Base-by-base conservation (phyloP, 139 green algal species). In the Yamagishiella unicocca region DNA sequence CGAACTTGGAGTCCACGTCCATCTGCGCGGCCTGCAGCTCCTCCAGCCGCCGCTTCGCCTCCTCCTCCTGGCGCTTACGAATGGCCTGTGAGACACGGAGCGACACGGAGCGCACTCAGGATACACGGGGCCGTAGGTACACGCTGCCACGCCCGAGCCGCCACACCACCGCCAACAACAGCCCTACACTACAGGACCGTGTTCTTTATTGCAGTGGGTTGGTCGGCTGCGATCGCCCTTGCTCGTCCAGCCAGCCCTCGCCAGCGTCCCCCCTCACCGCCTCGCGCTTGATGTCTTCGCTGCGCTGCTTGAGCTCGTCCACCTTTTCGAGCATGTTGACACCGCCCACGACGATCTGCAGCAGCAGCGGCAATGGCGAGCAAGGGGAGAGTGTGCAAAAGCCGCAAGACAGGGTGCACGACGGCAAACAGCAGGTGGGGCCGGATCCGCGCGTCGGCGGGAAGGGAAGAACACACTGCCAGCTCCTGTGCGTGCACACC, bases 301-400 rank as follows among this genome's bases (percentile, higher is more conserved):
- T 91, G 58, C 88, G 89, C 81, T 91, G 89, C 83, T 96, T 94
- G 35, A 96, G 89, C 73, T 94, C 90, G 53, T 96, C 93, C 74
- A 95, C 88, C 87, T 94, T 94, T 54, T 96, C 94, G n/a, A 96
- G 88, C 81, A 96, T 87, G 84, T 95, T 96, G 35, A 93, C 92
- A 31, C 94, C 94, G 24, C 93, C 90, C 27, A 92, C 88, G 73
- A 95, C 81, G 45, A 94, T 87, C 87, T 92, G 84, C 46, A 53
- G 50, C 50, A 17, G 61, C 7, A 68, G 61, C 7, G 61, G 7
- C 17, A 68, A 31, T n/a, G 61, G 19, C n/a, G n/a, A n/a, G n/a
- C n/a, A n/a, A n/a, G n/a, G n/a, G 10, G 22, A 68, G 37, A 10
- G 67, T 75, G 67, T 31, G 37, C 35, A 5, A 29, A 75, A 6